Evolutionary conservation across 2,329 filamentous ascomycete genomes (phyloP).

Genomic region (Laburnicola sp.): DNA sequence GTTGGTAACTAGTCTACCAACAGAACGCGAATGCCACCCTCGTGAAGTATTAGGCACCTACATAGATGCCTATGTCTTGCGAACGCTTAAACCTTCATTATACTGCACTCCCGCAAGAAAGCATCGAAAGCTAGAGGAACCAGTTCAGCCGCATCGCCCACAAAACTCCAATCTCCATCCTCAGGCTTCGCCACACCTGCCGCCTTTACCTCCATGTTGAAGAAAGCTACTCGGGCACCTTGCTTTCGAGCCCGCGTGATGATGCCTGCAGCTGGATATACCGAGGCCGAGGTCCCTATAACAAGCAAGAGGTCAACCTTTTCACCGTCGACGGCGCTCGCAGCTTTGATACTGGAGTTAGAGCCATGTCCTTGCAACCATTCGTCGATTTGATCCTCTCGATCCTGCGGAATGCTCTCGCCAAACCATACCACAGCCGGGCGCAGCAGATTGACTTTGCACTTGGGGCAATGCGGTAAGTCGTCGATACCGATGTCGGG

Average conservation of each 20-base stretch:
- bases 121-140: not conserved
- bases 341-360: not conserved
- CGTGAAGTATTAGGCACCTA: too few species aligned
- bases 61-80: too few species aligned
- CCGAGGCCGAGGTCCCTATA: constrained; percentile 6
- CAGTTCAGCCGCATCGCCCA: constrained; percentile 8
- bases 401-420: not conserved
- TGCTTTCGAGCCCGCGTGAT: constrained; percentile 3
- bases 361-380: not conserved
- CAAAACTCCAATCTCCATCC: constrained; percentile 4
- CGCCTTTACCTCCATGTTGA: constrained; percentile 1
- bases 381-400: not conserved
- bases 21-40: too few species aligned
- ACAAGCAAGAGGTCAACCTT: constrained; percentile 7
- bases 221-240: constrained; percentile 6
- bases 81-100: too few species aligned
- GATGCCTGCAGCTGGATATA: constrained; percentile 9
- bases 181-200: constrained; percentile 3
- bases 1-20: too few species aligned
- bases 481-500: not conserved
- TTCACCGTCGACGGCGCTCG: not conserved
- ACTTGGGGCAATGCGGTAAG: constrained; percentile 6
- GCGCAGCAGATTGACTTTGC: constrained; percentile 2
- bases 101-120: too few species aligned
- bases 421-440: constrained; percentile 8